Evolutionary conservation across 75 land plant species (phyloP).

Genomic region (Cupressus sempervirens): DNA sequence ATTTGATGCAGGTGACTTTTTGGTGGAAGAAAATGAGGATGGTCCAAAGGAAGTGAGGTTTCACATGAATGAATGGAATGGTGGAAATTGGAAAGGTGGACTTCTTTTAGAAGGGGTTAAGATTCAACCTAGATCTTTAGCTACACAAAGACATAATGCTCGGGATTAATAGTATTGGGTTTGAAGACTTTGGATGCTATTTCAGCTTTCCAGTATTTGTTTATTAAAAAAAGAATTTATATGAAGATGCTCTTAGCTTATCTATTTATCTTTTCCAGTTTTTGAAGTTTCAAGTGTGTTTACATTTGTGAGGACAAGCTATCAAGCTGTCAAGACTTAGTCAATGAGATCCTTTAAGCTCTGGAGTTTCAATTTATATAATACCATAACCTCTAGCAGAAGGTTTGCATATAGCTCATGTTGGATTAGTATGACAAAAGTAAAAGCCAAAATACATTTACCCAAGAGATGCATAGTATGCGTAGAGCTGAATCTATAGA

Average conservation of each 20-base stretch:
- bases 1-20: slow-evolving; percentile 12
- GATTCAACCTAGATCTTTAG: slow-evolving; percentile 6
- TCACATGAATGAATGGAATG: slow-evolving; percentile 5
- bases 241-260: no score
- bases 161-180: not conserved
- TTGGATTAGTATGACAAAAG: no score
- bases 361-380: not conserved
- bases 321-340: no score
- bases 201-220: not conserved
- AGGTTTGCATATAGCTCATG: no score
- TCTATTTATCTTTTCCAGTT: no score
- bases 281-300: not conserved
- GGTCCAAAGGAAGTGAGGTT: not conserved
- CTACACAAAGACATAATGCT: not conserved
- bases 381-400: not conserved
- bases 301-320: no score
- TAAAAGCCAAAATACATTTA: not conserved
- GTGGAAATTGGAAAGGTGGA: slow-evolving; percentile 24
- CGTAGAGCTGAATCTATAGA: not conserved
- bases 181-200: not conserved
- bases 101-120: slow-evolving; percentile 15
- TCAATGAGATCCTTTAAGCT: no score
- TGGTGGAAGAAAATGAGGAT: slow-evolving; percentile 12
- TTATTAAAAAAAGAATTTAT: not conserved
- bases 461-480: not conserved